Base-by-base conservation (phyloP, 208 protist species). In the Trypanosoma platydactyli region DNA sequence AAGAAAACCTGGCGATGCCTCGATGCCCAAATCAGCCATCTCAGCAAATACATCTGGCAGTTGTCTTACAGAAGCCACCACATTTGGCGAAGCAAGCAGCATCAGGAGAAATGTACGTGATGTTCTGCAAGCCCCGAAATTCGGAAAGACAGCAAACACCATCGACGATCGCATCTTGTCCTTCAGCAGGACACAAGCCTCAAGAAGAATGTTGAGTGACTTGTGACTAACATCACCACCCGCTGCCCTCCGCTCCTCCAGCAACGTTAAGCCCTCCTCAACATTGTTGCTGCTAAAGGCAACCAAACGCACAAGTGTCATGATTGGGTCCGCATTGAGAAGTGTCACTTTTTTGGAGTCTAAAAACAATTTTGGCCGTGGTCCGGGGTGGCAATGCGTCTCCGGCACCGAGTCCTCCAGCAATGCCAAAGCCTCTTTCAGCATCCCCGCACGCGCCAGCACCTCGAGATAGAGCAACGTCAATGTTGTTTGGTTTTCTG, bases 181-280 rank as follows among this genome's bases (percentile, higher is more conserved):
- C 42, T 76, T 74, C 0, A 65, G 54, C 12, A 68, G 27, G n/a
- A 79, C 78, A 58, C 72, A 87, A 2, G 88, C 84, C 15, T 84
- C 88, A 35, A 92, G 54, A n/a, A 94, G 25, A 13, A 92, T 44
- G 55, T 92, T 81, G 22, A 92, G 78, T 18, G 86, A 81, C 6
- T 70, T 74, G 24, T 73, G 63, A 2, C 77, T 81, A 1, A 89
- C 81, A 5, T 62, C 29, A 42, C 59, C 50, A 18, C 60, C 59
- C 27, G 33, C 27, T 24, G 45, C 56, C 44, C 46, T 46, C 7
- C 60, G 70, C 38, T 81, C 61, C 41, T 74, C 67, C 35, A 79
- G 30, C n/a, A 71, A 12, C 1, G 33, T 44, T 15, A 73, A 42
- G 4, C 56, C 57, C 22, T 63, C 64, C 18, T 77, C 77, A 44